Base-by-base conservation (phyloP, 176 grass and related monocot genomes). In the Aechmea fasciata region DNA sequence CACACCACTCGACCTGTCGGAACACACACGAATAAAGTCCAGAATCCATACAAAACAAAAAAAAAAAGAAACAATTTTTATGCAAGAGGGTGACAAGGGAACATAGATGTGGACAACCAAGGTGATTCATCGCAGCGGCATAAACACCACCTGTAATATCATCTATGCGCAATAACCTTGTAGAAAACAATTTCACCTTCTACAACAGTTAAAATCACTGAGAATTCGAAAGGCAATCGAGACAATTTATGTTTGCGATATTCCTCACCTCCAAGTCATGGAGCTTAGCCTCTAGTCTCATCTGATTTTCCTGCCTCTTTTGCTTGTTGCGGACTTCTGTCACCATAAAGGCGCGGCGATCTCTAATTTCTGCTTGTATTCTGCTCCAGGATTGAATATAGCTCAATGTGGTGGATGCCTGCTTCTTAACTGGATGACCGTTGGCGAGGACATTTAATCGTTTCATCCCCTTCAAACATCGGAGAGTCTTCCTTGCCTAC, bases 351-450 rank as follows among this genome's bases (percentile, higher is more conserved):
- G 79, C 72, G 25, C 94, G 94, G 0, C 89, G 76, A 66, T 87
- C 78, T 85, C 86, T 90, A 50, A 97, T 80, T 50, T 97, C 80
- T 72, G 89, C 81, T 57, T 97, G 89, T 63, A 97, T 79, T 73
- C 81, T 91, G 66, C 91, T 87, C 94, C 94, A 97, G 51, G 87
- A 83, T 64, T 90, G 86, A 76, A 97, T 87, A 66, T 80, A 84
- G 33, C 71, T 82, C 55, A 85, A 61, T 12, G 94, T 89, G 68
- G 80, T 78, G 18, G 82, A 78, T n/a, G 86, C 85, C 81, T 97
- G 94, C 74, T 92, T 92, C 51, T 85, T 92, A 66, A 92, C 82
- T 2, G 89, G 83, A 74, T 85, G 68, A 22, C 67, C 73, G 47
- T 89, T 51, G 11, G 84, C 77, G 15, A 90, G 24, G 55, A 67